Evolutionary conservation across 83 land plant species (phyloP).

Genomic region (Thuja plicata): DNA sequence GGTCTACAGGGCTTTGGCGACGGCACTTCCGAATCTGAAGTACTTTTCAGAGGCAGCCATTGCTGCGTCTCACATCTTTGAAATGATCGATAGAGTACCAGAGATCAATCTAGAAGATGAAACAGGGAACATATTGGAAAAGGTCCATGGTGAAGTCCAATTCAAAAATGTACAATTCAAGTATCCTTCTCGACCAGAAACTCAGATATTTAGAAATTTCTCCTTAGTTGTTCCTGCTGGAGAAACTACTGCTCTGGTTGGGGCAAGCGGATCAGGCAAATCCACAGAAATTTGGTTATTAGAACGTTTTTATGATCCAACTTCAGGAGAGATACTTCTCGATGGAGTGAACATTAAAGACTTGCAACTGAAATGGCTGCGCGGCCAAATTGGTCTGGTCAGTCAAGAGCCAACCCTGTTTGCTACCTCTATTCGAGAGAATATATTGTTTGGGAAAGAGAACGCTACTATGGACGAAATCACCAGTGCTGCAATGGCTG

Average conservation of each 20-base stretch:
- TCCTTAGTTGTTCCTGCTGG: background rate
- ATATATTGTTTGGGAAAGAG: constrained; percentile 6
- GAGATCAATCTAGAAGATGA: constrained; percentile 47
- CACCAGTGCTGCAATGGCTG: background rate
- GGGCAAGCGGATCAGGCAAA: background rate
- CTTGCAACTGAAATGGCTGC: constrained; percentile 18
- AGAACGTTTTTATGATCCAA: background rate
- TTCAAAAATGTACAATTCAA: background rate
- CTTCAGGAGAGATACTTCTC: background rate
- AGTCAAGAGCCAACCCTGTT: constrained; percentile 16
- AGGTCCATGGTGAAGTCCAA: background rate
- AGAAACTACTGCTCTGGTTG: background rate
- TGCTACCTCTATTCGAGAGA: constrained; percentile 11
- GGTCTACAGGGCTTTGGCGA: background rate
- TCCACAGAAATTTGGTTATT: background rate
- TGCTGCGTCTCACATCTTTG: constrained; percentile 43
- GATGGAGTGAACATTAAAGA: constrained; percentile 38
- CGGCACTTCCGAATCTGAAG: constrained; percentile 40
- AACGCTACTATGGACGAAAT: constrained; percentile 13
- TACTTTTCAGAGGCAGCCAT: constrained; percentile 50
- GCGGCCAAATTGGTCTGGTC: constrained; percentile 9
- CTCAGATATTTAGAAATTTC: background rate
- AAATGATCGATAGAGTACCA: constrained; percentile 48
- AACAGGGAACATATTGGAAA: background rate
- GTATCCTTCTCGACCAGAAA: constrained; percentile 2